Base-by-base conservation (phyloP, 495 filamentous ascomycete genomes). In the Penicillium argentinense region DNA sequence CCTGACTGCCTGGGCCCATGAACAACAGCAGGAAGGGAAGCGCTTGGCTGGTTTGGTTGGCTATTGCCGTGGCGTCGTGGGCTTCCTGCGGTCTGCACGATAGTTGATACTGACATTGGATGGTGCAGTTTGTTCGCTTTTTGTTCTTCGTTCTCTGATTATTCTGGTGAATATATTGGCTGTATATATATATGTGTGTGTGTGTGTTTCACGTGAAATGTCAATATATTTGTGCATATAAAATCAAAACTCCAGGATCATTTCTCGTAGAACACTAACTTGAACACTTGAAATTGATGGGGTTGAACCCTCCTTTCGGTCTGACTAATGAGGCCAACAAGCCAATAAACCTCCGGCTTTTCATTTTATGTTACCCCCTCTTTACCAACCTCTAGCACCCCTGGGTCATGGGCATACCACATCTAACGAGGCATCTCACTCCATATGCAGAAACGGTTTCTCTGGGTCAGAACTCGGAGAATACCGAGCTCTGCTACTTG, bases 61-160 rank as follows among this genome's bases (percentile, higher is more conserved):
- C 25, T 96, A 89, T 59, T 91, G 88, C 67, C 76, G 82, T 39
- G 93, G 93, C 42, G 88, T 97, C 14, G 81, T 93, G n/a, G 85
- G 83, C 23, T 98, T 93, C 64, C 68, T 97, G 58, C 78, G 90
- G 57, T 90, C 86, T 56, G 74, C 66, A 8, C 62, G 72, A 24
- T 76, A 43, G 14, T 30, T 33, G 25, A 12, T 28, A 28, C 6
- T 28, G n/a, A n/a, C n/a, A n/a, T n/a, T n/a, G n/a, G n/a, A n/a
- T n/a, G n/a, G n/a, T n/a, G n/a, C n/a, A 28, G 25, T 28, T 28
- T 28, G 25, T 12, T 5, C n/a, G n/a, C n/a, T n/a, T n/a, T n/a
- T n/a, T n/a, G n/a, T n/a, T n/a, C n/a, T n/a, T n/a, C n/a, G n/a
- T n/a, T n/a, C n/a, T n/a, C n/a, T n/a, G n/a, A n/a, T n/a, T n/a